Conservation (phyloP, 1,284 basidiomycete genomes). For the Cerrena zonata region DNA sequence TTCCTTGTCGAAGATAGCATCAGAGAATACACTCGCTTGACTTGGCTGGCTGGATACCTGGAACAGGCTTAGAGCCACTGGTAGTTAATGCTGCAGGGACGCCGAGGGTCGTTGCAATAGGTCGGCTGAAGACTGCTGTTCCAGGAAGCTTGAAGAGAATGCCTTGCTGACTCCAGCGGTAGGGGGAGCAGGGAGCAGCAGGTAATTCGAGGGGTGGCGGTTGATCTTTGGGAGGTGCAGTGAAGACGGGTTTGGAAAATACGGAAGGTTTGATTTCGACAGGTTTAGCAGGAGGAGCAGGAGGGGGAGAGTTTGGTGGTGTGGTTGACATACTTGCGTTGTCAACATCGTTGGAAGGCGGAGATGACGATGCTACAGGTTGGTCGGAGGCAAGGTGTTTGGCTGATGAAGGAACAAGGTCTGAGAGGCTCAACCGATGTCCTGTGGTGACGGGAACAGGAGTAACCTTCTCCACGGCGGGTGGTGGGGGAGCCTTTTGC, state of each 20-base stretch:
- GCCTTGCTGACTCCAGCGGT: conserved; percentile 8
- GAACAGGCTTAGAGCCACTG: conserved; percentile 14
- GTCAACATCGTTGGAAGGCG: conserved; percentile 9
- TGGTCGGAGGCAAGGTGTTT: conserved; percentile 2
- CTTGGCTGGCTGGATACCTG: conserved; percentile 45
- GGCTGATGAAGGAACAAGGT: conserved; percentile 32
- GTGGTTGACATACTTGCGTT: conserved; percentile 46
- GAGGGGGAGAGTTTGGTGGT: conserved; percentile 52
- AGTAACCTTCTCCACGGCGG: conserved; percentile 14
- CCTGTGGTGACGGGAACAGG: too few relatives aligned
- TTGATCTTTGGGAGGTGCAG: conserved; percentile 51
- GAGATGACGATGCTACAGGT: not conserved
- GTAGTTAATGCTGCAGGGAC: conserved; percentile 33
- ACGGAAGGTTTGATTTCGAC: not conserved
- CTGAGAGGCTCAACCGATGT: conserved; percentile 50
- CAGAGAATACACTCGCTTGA: conserved; percentile 45
- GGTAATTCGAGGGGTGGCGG: conserved; percentile 48
- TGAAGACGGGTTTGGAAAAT: conserved; percentile 47
- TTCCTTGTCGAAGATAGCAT: conserved; percentile 44
- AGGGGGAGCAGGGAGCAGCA: conserved; percentile 25
- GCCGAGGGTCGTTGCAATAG: conserved; percentile 40
- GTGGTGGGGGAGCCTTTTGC: conserved; percentile 1
- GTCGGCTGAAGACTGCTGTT: conserved; percentile 35
- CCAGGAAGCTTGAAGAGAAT: conserved; percentile 12
- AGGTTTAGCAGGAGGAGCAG: conserved; percentile 18